phyloP scores from a whole-genome alignment of 2,329 filamentous ascomycete species.

The Fusarium tuaranense region DNA sequence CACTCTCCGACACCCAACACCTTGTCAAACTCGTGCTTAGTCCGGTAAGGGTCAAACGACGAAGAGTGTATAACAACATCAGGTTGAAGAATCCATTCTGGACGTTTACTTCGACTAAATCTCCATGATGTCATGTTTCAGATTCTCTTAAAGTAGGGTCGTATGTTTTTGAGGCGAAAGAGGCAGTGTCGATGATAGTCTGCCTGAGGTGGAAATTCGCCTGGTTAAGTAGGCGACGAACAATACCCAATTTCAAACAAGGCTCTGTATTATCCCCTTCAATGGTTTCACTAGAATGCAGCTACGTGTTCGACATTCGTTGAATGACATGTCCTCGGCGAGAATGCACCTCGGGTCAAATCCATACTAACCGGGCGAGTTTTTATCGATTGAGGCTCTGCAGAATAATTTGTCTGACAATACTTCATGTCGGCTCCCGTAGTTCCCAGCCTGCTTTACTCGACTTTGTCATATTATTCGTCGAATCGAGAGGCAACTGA shows the following conservation, averaged over 20 bases:
- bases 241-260: neutral
- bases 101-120: neutral
- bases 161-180: neutral
- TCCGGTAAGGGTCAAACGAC: slow-evolving; percentile 4
- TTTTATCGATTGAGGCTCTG: neutral
- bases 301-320: neutral
- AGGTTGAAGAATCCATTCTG: neutral
- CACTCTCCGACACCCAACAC: neutral
- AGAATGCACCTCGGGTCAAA: neutral
- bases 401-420: neutral
- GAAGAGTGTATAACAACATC: neutral
- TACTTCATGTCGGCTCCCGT: neutral
- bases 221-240: neutral
- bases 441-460: neutral
- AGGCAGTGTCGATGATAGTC: neutral
- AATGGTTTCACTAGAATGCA: neutral
- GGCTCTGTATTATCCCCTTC: neutral
- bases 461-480: neutral
- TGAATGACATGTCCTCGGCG: neutral
- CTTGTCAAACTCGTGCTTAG: neutral
- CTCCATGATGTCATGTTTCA: slow-evolving; percentile 1
- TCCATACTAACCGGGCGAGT: neutral
- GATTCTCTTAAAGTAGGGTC: neutral
- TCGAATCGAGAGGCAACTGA: neutral
- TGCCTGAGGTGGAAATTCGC: neutral